Evolutionary conservation across 495 filamentous ascomycete species (phyloP), one percentile per base, ranked within the genome.

Genomic region (Hypoxylon lienhwacheense): DNA sequence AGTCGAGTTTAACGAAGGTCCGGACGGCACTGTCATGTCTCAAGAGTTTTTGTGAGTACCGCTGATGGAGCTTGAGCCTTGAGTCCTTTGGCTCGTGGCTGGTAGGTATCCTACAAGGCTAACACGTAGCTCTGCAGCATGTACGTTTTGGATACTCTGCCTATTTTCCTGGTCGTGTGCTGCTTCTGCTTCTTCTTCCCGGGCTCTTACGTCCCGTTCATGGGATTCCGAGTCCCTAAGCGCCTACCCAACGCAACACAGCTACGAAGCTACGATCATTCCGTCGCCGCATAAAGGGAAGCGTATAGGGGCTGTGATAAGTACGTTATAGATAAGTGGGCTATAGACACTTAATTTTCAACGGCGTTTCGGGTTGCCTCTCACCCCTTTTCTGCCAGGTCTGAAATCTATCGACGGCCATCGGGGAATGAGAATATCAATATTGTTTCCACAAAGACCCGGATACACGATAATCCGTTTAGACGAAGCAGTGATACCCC

Each of bases 131-230:
- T 16, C 8, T 25, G 0, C 11, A 64, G 59, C 14, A 55, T 61
- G 46, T 73, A 73, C 51, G 41, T 70, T 28, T 61, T 73, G 19
- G 68, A 73, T 49, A 65, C 67, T 11, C 26, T 71, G 6, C 55
- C 62, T 0, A 65, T 73, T 12, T 64, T 70, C 32, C 41, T 73
- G 1, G 67, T 72, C 21, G 69, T 65, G 0, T 43, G 28, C 7
- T 36, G 64, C 21, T 71, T 63, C 47, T 56, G 59, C 28, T 12
- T 64, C 22, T 70, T 67, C 61, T 76, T 77, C 47, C 77, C 77
- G 1, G 69, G 67, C 2, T 65, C 57, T 10, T 79, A 78, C 52
- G 44, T 80, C 16, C 72, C 75, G 0, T 71, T 70, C 46, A 56
- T 77, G 49, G 72, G 74, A 2, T 67, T 71, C 54, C 46, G 61